Base-by-base conservation (phyloP, 1,284 basidiomycete species). In the Cryptococcus sp. region DNA sequence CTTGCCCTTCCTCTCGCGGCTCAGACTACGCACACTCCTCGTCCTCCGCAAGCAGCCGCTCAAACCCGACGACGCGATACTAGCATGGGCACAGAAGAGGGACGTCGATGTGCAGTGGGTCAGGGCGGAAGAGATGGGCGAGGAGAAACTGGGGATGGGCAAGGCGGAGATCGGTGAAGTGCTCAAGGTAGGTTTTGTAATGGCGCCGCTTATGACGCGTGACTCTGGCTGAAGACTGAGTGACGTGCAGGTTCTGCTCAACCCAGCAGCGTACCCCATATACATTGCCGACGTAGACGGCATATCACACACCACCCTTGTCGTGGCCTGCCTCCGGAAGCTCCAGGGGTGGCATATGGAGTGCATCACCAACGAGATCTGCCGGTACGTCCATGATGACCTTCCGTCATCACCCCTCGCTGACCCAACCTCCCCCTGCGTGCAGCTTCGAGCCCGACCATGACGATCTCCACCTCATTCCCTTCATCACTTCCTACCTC, bases 1-100 rank as follows among this genome's bases (percentile, higher is more conserved):
- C 50, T 60, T 70, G 7, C 53, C 67, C 4, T 74, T 73, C 53
- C 21, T 74, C 5, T 54, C 56, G 9, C 55, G 68, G 9, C 72
- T 86, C 12, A 68, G 83, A 0, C 77, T 83, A 15, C 81, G 81
- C 33, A 85, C 86, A 54, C 82, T 87, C 57, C 53, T 78, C 1
- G 79, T 80, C 16, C 76, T 86, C 13, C 76, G 79, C 23, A 78
- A 78, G 61, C 85, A 85, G 68, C 48, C 59, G 3, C 51, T 71
- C 28, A 64, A 68, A 37, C 64, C 65, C 4, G 65, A 68, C 21
- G 66, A 72, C 23, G 51, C 58, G 4, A 28, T 74, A 2, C 3
- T 53, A 0, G 1, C 7, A n/a, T 76, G 72, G 72, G 61, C 70
- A 1, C 52, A 33, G 18, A 59, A 50, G 40, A 54, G 55, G 2